Base-by-base conservation (phyloP, 2,329 filamentous ascomycete species). In the Chaetomiaceae sp. region DNA sequence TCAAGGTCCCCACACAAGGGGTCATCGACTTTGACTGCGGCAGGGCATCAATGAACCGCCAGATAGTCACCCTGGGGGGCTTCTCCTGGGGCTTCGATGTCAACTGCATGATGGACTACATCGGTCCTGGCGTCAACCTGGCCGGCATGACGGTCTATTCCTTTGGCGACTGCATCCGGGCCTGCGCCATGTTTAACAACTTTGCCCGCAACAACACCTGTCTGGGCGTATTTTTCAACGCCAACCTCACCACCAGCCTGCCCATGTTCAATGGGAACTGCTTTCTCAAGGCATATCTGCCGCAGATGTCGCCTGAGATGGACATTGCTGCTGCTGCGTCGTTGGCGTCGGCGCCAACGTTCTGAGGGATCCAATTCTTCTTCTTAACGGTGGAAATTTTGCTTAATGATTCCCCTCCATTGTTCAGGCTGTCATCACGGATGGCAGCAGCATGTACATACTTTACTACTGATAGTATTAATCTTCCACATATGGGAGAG, bases 21-120 rank as follows among this genome's bases (percentile, higher is more conserved):
- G 23, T 55, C 16, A 16, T 57, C 27, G 50, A 44, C 27, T 57
- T 57, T 42, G 47, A 55, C 41, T 57, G 55, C 46, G 47, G 41
- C 20, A 25, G 35, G 21, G 21, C 50, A 12, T 48, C 52, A 21
- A 35, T 40, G 35, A 55, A 45, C 21, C 43, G 47, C 4, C 52
- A 52, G 17, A 31, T 50, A 6, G 46, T 56, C 38, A 56, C 48
- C 8, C 20, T 56, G 16, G 51, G 51, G 16, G 42, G 37, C 5
- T 12, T 34, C 5, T 40, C 37, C 5, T 56, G 51, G 48, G 45
- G 48, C 25, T 56, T 56, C 17, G 51, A 51, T 38, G 51, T 56
- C 16, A 23, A 37, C 19, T 56, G 51, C 42, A 54, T 54, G 42
- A 48, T 48, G 44, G 42, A 50, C 21, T 44, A 45, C n/a, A 7